Percentiles rank a stretch among this genome's conserved stretches.
Evolutionary conservation across 1,284 basidiomycete species (phyloP).

Genomic region (Trichosporon coremiiforme): DNA sequence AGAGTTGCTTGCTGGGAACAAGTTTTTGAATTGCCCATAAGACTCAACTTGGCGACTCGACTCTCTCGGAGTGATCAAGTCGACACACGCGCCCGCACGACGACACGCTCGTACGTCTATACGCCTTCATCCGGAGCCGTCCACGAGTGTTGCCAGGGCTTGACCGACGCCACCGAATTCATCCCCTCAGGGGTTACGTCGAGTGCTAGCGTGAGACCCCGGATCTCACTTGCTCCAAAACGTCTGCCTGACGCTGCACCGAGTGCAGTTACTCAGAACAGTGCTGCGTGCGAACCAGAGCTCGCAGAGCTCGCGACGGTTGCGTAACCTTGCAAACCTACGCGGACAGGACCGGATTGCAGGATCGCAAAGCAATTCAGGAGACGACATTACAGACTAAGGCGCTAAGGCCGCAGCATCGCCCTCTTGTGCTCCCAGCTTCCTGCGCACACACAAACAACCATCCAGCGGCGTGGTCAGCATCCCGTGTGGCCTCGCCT

Average conservation of each 20-base stretch:
- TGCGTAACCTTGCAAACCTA: not conserved
- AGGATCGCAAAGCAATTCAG: not conserved
- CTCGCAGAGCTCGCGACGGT: too few species aligned
- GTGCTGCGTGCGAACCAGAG: too few species aligned
- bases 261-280: too few species aligned
- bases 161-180: not conserved
- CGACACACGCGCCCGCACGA: not conserved
- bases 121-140: too few species aligned
- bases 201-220: not conserved
- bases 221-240: not conserved
- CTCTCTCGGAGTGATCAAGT: too few species aligned
- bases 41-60: too few species aligned
- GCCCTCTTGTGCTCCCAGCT: not conserved
- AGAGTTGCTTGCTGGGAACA: not conserved
- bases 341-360: too few species aligned
- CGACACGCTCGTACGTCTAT: not conserved
- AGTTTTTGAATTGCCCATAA: not conserved
- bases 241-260: not conserved
- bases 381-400: not conserved
- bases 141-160: not conserved
- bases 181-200: not conserved
- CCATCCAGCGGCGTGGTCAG: not conserved
- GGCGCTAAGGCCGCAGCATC: conserved; percentile 1
- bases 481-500: not conserved
- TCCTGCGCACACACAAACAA: not conserved